Evolutionary conservation across 352 stramenopile genomes (phyloP), one percentile per base, ranked within the genome.

Genomic region (Pythium scleroteichum): DNA sequence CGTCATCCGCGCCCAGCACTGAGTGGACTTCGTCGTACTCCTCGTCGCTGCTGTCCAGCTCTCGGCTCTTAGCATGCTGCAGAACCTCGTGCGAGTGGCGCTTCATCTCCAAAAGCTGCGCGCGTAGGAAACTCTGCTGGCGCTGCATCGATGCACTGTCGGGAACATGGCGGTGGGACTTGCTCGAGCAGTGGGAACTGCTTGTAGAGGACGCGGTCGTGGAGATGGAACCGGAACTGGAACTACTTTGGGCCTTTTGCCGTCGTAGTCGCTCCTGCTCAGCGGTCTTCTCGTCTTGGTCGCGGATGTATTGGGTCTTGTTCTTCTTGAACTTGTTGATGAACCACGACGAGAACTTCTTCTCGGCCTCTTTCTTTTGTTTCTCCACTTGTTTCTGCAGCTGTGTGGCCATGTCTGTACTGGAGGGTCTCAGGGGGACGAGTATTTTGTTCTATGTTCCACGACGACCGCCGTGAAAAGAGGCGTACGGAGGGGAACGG

Each of bases 61-160:
- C 56, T 22, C 39, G 27, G 52, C 46, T 65, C 52, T 55, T 73
- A 29, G 57, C 74, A 53, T 65, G 58, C 35, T 75, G 57, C 33
- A 91, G 49, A 44, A 76, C 70, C 44, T 88, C 82, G 8, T 78
- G 76, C 27, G 79, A 89, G 48, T 88, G 74, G 27, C 76, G 70
- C 75, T 91, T 91, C 82, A 91, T 91, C 67, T 91, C 82, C 35
- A 86, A 64, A 17, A 91, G 66, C 57, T 91, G 79, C 44, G 79
- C 72, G 13, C 79, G 75, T 44, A 91, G 32, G 35, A 88, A 91
- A 51, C 79, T 91, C 41, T 76, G 69, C 71, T 91, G 82, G 0
- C 76, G 64, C 74, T 85, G 71, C 48, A 79, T 72, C 16, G 68
- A 53, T 0, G 55, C 68, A 8, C 53, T 39, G 45, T 77, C 69